Percentiles rank a stretch among this genome's conserved stretches.
phyloP scores from a whole-genome alignment of 495 filamentous ascomycete species.

The Antarctomyces pellizariae region DNA sequence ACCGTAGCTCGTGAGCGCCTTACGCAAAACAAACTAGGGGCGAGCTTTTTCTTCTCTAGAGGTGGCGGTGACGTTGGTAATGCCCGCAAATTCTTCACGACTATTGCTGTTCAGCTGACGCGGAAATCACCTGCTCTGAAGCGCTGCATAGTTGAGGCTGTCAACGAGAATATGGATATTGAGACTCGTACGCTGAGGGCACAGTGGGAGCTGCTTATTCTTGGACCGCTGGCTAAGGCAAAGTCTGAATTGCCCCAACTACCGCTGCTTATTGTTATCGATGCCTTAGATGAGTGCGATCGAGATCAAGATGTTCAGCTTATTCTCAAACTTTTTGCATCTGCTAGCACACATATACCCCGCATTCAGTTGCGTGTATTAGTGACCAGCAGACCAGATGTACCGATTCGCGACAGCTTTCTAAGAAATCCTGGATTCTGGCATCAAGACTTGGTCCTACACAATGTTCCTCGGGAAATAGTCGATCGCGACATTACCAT shows the following conservation, averaged over 20 bases:
- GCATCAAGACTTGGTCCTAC: constrained; percentile 8
- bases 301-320: constrained; percentile 7
- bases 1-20: constrained; percentile 15
- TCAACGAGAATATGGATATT: constrained; percentile 5
- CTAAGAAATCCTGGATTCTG: constrained; percentile 2
- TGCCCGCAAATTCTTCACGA: constrained; percentile 9
- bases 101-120: constrained; percentile 7
- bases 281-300: constrained; percentile 16
- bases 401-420: constrained; percentile 10
- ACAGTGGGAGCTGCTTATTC: constrained; percentile 8
- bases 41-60: constrained; percentile 6
- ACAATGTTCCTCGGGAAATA: constrained; percentile 3
- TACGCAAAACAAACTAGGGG: constrained; percentile 4
- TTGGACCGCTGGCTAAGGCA: constrained; percentile 5
- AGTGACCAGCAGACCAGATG: constrained; percentile 15
- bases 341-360: constrained; percentile 4
- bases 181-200: background rate
- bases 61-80: constrained; percentile 7
- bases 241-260: background rate
- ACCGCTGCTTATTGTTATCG: constrained; percentile 11
- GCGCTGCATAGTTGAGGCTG: constrained; percentile 3
- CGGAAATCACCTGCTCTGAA: constrained; percentile 1
- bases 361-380: too few species aligned
- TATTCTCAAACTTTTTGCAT: constrained; percentile 11
- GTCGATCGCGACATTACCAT: constrained; percentile 1